Evolutionary conservation across 2,329 filamentous ascomycete genomes (phyloP), one percentile per base, ranked within the genome.

Genomic region (Apiospora arundinis): DNA sequence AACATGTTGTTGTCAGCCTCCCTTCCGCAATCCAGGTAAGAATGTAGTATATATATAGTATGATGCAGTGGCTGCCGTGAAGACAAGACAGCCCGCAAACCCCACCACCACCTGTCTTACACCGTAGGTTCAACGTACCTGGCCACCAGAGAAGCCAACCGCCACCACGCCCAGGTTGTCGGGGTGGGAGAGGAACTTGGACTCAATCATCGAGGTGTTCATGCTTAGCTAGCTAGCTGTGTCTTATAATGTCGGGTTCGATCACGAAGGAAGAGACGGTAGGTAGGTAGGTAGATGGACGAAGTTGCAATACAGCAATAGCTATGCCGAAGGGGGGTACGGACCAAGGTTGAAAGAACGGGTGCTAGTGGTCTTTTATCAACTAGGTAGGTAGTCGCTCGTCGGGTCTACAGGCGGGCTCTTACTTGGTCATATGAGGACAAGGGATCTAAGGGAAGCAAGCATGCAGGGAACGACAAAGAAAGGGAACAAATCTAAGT

Each of bases 101-200:
- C 32, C 32, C 32, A 3, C 32, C 32, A 32, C 32, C 32, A 32
- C 32, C 32, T 6, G 32, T 32, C 3, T 37, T 69, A 49, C 16
- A 28, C 23, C 6, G 4, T n/a, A n/a, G 16, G 21, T 25, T 40
- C 45, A 42, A 78, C 87, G 77, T 90, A 96, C 95, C 90, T 98
- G 96, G 71, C 96, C 96, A 75, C 95, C 95, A 70, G 95, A 97
- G 86, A 98, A 99, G 74, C 95, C 95, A 48, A 98, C 96, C 68
- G 95, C 95, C 48, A 98, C 94, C 71, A 99, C 89, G 74, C 95
- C 96, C 74, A 99, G 88, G 79, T 98, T 92, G 79, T 93, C 88
- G 44, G 91, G 89, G 79, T 92, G 88, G 74, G 92, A 87, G 76
- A 98, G 92, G 85, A 98, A 98, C 80, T 92, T 95, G 80, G 86